A percentile compares a stretch with the other conserved stretches of the same genome.
phyloP scores from a whole-genome alignment of 495 filamentous ascomycete species.

The Lepidopterella palustris region DNA sequence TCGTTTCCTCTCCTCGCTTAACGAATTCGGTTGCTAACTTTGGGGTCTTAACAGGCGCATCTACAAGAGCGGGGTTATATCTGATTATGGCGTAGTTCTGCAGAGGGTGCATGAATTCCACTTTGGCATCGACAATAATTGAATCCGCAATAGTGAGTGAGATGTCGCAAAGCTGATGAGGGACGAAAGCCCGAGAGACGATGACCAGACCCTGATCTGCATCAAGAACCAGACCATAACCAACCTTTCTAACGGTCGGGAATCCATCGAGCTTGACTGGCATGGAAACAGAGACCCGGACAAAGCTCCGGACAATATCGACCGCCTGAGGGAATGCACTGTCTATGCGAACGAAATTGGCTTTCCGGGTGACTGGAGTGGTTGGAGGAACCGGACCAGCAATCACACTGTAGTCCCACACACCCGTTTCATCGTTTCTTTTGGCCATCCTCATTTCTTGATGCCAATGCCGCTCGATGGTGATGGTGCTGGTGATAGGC shows the following conservation, averaged over 20 bases:
- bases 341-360: conserved; percentile 83
- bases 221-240: conserved; percentile 91
- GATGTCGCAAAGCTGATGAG: conserved; percentile 94
- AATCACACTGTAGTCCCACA: conserved; percentile 92
- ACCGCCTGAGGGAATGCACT: conserved; percentile 86
- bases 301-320: conserved; percentile 88
- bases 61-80: conserved; percentile 86
- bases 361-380: conserved; percentile 63
- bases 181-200: conserved; percentile 86
- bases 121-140: conserved; percentile 85
- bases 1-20: conserved; percentile 82
- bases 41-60: conserved; percentile 86
- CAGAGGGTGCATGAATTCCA: no score
- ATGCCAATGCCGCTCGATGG: conserved; percentile 91
- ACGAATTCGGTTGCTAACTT: conserved; percentile 74
- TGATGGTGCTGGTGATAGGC: conserved; percentile 81
- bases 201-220: conserved; percentile 91
- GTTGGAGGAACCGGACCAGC: conserved; percentile 69
- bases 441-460: conserved; percentile 88
- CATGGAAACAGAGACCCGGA: conserved; percentile 87
- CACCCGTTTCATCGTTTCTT: conserved; percentile 79
- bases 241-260: conserved; percentile 82
- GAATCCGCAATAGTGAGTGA: conserved; percentile 91
- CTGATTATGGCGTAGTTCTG: no score
- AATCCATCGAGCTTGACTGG: conserved; percentile 95